These are phyloP conservation scores for Plasmopara viticola DNA, from an alignment of 352 stramenopile genomes.

Conservation along the genomic window DNA sequence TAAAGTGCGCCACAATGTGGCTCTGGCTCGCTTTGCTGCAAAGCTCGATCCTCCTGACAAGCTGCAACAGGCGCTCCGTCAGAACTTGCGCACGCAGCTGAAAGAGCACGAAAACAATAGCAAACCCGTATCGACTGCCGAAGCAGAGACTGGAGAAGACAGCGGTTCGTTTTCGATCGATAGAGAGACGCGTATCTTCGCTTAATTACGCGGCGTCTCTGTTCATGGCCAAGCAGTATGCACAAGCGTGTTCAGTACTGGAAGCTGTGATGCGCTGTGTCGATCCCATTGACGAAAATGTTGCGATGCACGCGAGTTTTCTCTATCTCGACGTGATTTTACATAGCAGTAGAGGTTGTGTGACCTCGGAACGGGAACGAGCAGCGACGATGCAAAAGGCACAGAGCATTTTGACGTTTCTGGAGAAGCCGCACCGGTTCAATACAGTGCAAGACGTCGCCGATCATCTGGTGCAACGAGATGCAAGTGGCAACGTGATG, in stretches of 20 bases:
- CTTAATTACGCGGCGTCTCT: slow-evolving; percentile 85
- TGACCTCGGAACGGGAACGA: slow-evolving; percentile 69
- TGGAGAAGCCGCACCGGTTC: slow-evolving; percentile 88
- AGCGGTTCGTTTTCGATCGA: slow-evolving; percentile 57
- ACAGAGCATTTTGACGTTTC: slow-evolving; percentile 78
- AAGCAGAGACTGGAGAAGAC: slow-evolving; percentile 23
- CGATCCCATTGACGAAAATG: slow-evolving; percentile 86
- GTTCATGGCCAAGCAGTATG: slow-evolving; percentile 89
- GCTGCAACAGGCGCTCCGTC: slow-evolving; percentile 68
- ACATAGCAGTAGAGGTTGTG: slow-evolving; percentile 81
- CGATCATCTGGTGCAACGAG: slow-evolving; percentile 28
- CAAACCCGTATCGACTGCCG: slow-evolving; percentile 6
- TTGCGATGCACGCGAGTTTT: slow-evolving; percentile 92
- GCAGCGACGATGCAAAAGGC: slow-evolving; percentile 75
- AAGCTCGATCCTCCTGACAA: slow-evolving; percentile 56
- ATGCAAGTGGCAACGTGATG: slow-evolving; percentile 26
- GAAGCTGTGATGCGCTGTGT: slow-evolving; percentile 86
- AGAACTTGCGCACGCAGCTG: slow-evolving; percentile 57
- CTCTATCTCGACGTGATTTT: slow-evolving; percentile 90
- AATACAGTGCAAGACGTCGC: slow-evolving; percentile 62
- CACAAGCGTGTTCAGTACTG: slow-evolving; percentile 74
- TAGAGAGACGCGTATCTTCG: slow-evolving; percentile 83
- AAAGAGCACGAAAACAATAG: slow-evolving; percentile 40
- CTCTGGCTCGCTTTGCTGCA: slow-evolving; percentile 61
- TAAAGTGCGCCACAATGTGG: slow-evolving; percentile 84